Conservation (phyloP, 148 eudicot genomes). For the Fagopyrum homotropicum region DNA sequence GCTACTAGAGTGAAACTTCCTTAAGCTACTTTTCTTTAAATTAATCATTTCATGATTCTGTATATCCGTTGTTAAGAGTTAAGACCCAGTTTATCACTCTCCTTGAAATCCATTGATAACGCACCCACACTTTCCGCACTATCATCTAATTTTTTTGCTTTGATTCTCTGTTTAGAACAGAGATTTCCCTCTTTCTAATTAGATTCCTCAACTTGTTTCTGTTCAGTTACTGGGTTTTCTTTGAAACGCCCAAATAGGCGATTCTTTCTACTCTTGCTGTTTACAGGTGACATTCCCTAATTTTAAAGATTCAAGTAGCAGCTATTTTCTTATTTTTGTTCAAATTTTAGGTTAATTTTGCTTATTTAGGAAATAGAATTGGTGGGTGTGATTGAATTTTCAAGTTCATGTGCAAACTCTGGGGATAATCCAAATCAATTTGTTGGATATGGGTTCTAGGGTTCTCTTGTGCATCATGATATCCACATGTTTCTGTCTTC, state of each 20-base stretch:
- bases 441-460: not conserved
- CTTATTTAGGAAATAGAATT: not conserved
- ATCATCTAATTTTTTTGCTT: not conserved
- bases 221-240: not conserved
- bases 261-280: not conserved
- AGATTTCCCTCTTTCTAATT: not conserved
- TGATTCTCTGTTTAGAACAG: not conserved
- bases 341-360: not conserved
- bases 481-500: conserved; percentile 19
- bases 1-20: not conserved
- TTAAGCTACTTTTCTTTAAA: not conserved
- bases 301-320: not conserved
- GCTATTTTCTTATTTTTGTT: not conserved
- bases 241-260: not conserved
- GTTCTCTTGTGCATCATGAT: conserved; percentile 1
- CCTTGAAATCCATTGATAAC: not conserved
- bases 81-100: not conserved
- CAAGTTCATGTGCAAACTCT: not conserved
- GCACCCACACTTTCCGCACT: not conserved
- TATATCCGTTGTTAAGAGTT: not conserved
- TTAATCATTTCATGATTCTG: not conserved
- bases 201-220: not conserved
- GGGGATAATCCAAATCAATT: not conserved
- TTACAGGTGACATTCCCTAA: conserved; percentile 4
- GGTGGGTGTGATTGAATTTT: conserved; percentile 8